Conservation (phyloP, 257 asterid genomes). For the Solanum pimpinellifolium region DNA sequence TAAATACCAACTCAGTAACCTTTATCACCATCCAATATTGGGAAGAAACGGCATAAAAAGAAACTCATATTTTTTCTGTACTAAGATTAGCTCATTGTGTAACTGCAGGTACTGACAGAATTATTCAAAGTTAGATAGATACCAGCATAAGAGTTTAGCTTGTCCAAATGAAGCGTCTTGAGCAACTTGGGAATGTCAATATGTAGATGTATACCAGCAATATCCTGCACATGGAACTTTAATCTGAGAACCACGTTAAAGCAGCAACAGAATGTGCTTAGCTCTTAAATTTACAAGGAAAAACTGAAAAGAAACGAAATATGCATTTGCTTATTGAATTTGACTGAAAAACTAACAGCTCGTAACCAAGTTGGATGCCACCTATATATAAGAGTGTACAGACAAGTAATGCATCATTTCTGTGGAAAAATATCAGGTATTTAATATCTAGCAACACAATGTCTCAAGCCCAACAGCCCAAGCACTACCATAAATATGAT, state of each 20-base stretch:
- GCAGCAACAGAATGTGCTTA: neutral
- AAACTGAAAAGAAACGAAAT: neutral
- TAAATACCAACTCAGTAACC: neutral
- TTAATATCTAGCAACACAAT: neutral
- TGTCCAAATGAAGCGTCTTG: constrained; percentile 59
- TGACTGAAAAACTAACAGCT: neutral
- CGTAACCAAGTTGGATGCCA: neutral
- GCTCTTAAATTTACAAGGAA: neutral
- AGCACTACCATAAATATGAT: neutral
- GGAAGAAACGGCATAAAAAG: neutral
- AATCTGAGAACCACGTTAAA: neutral
- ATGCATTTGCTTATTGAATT: neutral
- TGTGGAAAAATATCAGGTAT: neutral
- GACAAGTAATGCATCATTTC: neutral
- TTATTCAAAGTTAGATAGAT: neutral
- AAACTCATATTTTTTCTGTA: neutral
- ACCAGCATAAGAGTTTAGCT: constrained; percentile 84
- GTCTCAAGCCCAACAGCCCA: neutral
- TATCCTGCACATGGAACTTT: constrained; percentile 41
- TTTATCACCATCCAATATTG: neutral
- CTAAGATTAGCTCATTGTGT: neutral
- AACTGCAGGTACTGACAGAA: neutral
- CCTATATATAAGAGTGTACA: neutral
- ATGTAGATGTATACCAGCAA: constrained; percentile 87
- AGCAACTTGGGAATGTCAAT: constrained; percentile 85